A percentile compares a stretch with the other conserved stretches of the same genome.
Evolutionary conservation across 1,284 basidiomycete species (phyloP).

Genomic region (Wallemia hederae): DNA sequence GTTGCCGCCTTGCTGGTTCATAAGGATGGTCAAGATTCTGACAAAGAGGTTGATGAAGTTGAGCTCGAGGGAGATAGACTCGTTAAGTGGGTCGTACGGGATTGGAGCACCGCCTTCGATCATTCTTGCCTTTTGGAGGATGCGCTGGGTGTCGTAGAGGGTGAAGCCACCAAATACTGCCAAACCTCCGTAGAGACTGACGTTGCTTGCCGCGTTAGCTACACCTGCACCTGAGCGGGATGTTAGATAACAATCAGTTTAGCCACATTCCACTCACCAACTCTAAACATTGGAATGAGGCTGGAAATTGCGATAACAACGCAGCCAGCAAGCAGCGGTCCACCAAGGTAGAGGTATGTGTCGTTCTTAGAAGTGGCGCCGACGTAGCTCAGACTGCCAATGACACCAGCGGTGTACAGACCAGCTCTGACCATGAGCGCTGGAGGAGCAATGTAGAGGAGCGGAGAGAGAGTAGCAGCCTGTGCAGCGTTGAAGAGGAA

Average conservation of each 20-base stretch:
- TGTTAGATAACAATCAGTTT: conserved; percentile 42
- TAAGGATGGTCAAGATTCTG: conserved; percentile 53
- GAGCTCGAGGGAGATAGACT: conserved; percentile 42
- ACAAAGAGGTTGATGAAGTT: conserved; percentile 75
- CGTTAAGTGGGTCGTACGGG: conserved; percentile 41
- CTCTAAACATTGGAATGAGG: conserved; percentile 58
- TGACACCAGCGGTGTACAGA: conserved; percentile 57
- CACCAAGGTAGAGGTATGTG: conserved; percentile 57
- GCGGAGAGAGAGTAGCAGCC: conserved; percentile 46
- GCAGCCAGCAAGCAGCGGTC: conserved; percentile 45
- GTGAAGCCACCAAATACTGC: conserved; percentile 67
- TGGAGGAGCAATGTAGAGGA: conserved; percentile 51
- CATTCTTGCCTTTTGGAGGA: conserved; percentile 38
- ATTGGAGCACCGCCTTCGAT: conserved; percentile 32
- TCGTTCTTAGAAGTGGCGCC: conserved; percentile 67
- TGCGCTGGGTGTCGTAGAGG: conserved; percentile 39
- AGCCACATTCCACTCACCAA: conserved; percentile 44
- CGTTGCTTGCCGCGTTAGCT: not conserved
- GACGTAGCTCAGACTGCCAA: conserved; percentile 55
- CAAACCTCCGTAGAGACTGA: conserved; percentile 34
- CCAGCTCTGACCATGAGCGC: conserved; percentile 65
- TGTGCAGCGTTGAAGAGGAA: conserved; percentile 45
- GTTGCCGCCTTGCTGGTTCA: conserved; percentile 18
- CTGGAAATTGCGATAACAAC: conserved; percentile 60
- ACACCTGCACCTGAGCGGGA: conserved; percentile 9